Evolutionary conservation across 306 rosid species (phyloP), one percentile per base, ranked within the genome.

Genomic region (Casuarina cunninghamiana): DNA sequence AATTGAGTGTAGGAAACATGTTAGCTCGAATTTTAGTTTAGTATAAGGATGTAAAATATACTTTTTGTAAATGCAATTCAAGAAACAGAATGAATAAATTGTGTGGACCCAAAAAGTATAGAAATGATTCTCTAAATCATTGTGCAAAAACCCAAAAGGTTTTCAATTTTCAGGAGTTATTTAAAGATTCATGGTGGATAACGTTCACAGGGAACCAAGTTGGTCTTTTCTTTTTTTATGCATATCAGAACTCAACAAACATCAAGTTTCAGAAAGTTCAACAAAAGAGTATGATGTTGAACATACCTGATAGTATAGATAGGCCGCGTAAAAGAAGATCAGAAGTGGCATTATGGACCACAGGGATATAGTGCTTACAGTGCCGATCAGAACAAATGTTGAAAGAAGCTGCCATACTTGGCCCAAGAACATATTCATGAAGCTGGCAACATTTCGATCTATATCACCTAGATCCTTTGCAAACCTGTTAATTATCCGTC

Each of bases 311-410:
- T 88, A 94, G 75, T 88, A 92, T 43, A 92, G 76, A 83, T 89
- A 94, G 75, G 96, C 91, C 10, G 83, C 89, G 82, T 90, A 88
- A 79, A 92, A 94, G 86, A 94, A 81, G 75, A 87, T 87, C 83
- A 94, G 72, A 71, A 94, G 92, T 12, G 97, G 98, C 89, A 90
- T 84, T 76, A 94, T 89, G 83, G 94, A 89, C 98, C 97, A 94
- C 32, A 94, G 82, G 71, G 97, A 94, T 72, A 94, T 88, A 60
- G 92, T 84, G 93, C 97, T 92, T 69, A 94, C 93, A 49, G 85
- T 85, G 42, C 97, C 96, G 13, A 94, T 94, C 17, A 92, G 89
- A 69, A 88, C 89, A 85, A 94, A 92, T 65, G 94, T 94, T 3
- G 94, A 89, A 84, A 94, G 84, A 6, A 94, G 93, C 78, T 92